A percentile compares a stretch with the other conserved stretches of the same genome.
Evolutionary conservation across 2,329 filamentous ascomycete genomes (phyloP).

Genomic region (Microascus cirrosus): DNA sequence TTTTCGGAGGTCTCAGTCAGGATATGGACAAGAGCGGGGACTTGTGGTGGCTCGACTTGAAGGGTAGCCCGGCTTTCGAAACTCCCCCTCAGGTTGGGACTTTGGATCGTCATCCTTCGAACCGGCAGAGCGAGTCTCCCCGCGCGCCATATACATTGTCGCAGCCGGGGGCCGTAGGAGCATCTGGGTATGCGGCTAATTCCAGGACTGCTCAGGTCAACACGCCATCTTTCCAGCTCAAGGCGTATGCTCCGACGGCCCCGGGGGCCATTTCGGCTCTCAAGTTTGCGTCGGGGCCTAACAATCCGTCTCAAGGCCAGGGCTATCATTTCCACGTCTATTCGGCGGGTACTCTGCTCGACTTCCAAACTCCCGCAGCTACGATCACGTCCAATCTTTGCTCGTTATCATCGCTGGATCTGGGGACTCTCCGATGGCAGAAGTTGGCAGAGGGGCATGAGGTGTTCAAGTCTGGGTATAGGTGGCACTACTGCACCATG

Average conservation of each 20-base stretch:
- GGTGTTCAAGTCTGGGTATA: slow-evolving; percentile 81
- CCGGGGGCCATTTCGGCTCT: slow-evolving; percentile 83
- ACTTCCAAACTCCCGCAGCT: slow-evolving; percentile 86
- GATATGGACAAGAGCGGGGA: slow-evolving; percentile 97
- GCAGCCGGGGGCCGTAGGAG: slow-evolving; percentile 39
- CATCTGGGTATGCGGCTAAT: slow-evolving; percentile 56
- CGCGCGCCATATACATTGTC: slow-evolving; percentile 37
- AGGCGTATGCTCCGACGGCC: slow-evolving; percentile 69
- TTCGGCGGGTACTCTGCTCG: slow-evolving; percentile 81
- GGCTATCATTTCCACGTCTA: slow-evolving; percentile 95
- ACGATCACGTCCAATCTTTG: slow-evolving; percentile 82
- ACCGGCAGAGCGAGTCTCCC: slow-evolving; percentile 35
- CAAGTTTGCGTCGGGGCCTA: slow-evolving; percentile 72
- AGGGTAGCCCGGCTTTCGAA: slow-evolving; percentile 78
- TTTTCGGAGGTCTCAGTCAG: slow-evolving; percentile 87
- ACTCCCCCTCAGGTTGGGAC: slow-evolving; percentile 48
- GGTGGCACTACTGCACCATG: slow-evolving; percentile 97
- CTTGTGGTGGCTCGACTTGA: slow-evolving; percentile 94
- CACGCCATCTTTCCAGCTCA: slow-evolving; percentile 53
- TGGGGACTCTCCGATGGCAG: slow-evolving; percentile 84
- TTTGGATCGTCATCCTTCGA: slow-evolving; percentile 33
- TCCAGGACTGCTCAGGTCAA: slow-evolving; percentile 57
- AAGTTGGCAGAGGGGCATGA: slow-evolving; percentile 90
- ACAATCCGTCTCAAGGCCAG: slow-evolving; percentile 77
- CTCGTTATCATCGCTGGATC: slow-evolving; percentile 78